Evolutionary conservation across 306 rosid genomes (phyloP), one percentile per base, ranked within the genome.

Genomic region (Quercus suber): DNA sequence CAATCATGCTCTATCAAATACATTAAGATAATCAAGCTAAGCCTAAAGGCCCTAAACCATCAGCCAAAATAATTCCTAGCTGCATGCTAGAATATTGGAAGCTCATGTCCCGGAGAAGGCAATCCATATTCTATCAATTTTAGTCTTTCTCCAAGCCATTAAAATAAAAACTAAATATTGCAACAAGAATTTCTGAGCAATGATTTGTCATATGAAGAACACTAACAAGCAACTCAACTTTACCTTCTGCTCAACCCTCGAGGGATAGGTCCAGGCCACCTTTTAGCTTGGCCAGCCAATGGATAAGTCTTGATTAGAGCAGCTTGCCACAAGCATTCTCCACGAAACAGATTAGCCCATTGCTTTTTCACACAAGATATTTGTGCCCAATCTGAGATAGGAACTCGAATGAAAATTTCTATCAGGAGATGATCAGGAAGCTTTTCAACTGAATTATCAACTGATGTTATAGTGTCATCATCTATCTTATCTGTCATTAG

Each of bases 251-350:
- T 73, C 74, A 64, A 81, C 51, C 86, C 86, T 65, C 70, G 85
- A 55, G 95, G 90, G 69, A 90, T 90, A 64, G 98, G 93, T 19
- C 90, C 91, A 1, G 90, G 93, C 93, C 95, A 91, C 82, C 87
- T 86, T 75, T 73, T 78, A 81, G 91, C 78, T 77, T 78, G 79
- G 81, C 72, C 71, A 20, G 81, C 87, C 61, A 64, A 81, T 41
- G 98, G 95, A 77, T 75, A 91, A 69, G 76, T 69, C 57, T 12
- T 73, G 23, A 82, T 30, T 31, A 93, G 81, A 72, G 95, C 93
- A 51, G 97, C 95, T 76, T 82, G 86, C 98, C 98, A 91, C 80
- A 91, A 85, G 76, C 79, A 89, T 52, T 93, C 87, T 17, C 76
- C 79, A 3, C 77, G 83, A 73, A 93, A 85, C 37, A 93, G 77